These are phyloP conservation scores for Candida manassasensis DNA, from an alignment of 805 yeast species.

Conservation along the genomic window DNA sequence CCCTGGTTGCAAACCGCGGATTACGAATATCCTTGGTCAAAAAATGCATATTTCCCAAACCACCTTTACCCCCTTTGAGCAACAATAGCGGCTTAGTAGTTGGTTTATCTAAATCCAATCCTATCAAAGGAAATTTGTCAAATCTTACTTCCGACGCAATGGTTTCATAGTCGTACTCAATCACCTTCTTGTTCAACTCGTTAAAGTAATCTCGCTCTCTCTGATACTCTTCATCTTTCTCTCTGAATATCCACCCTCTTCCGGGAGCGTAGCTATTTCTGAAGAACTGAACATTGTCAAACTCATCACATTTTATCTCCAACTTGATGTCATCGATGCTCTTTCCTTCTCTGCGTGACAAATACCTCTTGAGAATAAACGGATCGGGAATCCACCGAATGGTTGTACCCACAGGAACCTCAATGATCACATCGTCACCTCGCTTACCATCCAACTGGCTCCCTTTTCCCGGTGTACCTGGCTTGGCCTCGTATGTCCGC, in stretches of 20 bases:
- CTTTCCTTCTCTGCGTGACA: conserved; percentile 12
- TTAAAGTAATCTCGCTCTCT: conserved; percentile 59
- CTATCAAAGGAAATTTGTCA: conserved; percentile 78
- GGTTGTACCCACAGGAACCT: conserved; percentile 90
- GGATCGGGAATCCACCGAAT: conserved; percentile 85
- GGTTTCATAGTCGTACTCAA: conserved; percentile 55
- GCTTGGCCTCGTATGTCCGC: conserved; percentile 63
- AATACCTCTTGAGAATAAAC: conserved; percentile 30
- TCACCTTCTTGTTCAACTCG: conserved; percentile 59
- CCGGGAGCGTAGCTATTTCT: conserved; percentile 65
- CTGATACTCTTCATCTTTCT: conserved; percentile 69
- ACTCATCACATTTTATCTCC: conserved; percentile 26
- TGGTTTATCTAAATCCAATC: conserved; percentile 64
- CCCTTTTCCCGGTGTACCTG: conserved; percentile 68
- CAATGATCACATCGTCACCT: conserved; percentile 74
- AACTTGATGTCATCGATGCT: conserved; percentile 21
- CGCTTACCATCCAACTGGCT: conserved; percentile 81
- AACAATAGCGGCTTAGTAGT: conserved; percentile 64
- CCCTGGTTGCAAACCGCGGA: conserved; percentile 82
- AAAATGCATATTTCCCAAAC: conserved; percentile 95
- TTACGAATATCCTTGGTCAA: conserved; percentile 77
- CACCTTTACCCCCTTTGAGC: conserved; percentile 86
- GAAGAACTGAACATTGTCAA: conserved; percentile 44
- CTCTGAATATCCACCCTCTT: conserved; percentile 86
- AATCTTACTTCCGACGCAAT: conserved; percentile 51